Evolutionary conservation across 75 land plant species (phyloP), one percentile per base, ranked within the genome.

Genomic region (Larix kaempferi): DNA sequence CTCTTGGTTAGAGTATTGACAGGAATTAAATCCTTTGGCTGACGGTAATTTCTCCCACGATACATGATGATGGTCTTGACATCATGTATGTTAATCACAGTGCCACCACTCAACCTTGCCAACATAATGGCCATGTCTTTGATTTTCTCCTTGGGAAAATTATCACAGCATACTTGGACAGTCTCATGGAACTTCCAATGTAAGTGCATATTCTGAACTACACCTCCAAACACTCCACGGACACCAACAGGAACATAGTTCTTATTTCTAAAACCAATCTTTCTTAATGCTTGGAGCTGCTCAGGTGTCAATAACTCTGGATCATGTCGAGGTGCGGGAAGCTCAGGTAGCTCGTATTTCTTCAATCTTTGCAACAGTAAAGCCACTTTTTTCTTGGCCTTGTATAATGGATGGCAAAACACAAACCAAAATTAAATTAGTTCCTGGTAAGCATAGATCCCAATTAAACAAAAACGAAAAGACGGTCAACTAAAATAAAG

Each of bases 101-200:
- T 93, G 39, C 99, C 98, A 76, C 99, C 98, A 82, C 98, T 98
- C 59, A 98, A 86, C 83, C 98, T 88, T 74, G 95, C 96, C 54
- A 98, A 87, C 90, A 93, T 84, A 14, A 86, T 83, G 21, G 96
- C 98, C 96, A 98, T 91, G 57, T 88, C 95, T 78, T 86, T 89
- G 44, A 98, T 93, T 73, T 92, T 91, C 76, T 95, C 98, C 78
- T 93, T 93, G 11, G 96, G 94, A 65, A 93, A 95, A 49, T 86
- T 95, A 71, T 95, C 92, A 83, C 95, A 93, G 76, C 88, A 92
- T 56, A 98, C 89, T 86, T 93, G 99, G 59, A 95, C 98, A 56
- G 99, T 98, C 80, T 98, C 99, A 82, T 98, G 98, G 76, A 91
- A 93, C 86, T 98, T 98, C 99, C 99, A 98, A 73, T 98, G 99